Evolutionary conservation across 345 rosid species (phyloP), one percentile per base, ranked within the genome.

Genomic region (Lepidium africanum): DNA sequence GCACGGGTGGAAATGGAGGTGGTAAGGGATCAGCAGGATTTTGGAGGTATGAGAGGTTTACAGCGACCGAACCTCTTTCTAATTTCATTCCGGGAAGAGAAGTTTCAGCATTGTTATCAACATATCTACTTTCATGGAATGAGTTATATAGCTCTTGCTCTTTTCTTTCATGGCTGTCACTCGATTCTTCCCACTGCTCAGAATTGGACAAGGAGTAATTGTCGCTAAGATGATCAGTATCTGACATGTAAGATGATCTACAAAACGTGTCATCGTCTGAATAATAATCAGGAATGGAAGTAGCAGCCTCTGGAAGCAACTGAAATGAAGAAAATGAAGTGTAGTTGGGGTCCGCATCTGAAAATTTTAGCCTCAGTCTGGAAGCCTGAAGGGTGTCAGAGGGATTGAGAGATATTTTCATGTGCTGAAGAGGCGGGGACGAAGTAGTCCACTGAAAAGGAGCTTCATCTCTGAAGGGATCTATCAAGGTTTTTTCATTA

Each of bases 181-280:
- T 80, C 38, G 86, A 83, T 76, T 81, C 98, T 79, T 83, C 98
- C 98, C 98, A 93, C 75, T 81, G 83, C 79, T 93, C 97, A 42
- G 95, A 91, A 66, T 86, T 79, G 50, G 92, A 82, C 55, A 79
- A 86, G 32, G 95, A 87, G 64, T 78, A 76, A 67, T 74, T 77
- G n/a, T 74, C 74, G 69, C 92, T 78, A 21, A 65, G 77, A 63
- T 81, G 76, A 82, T 87, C 92, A 6, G n/a, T 60, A 72, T 90
- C 92, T 10, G 97, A 91, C 68, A 76, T 61, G 78, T 56, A 77
- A 51, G 91, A 86, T 41, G 97, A 93, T 76, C 88, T 82, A 69
- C 92, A 88, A 75, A 94, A 90, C 7, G 97, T 88, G 71, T 86
- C 92, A 16, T 86, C 97, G 59, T 90, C 97, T 46, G 97, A 86